phyloP scores from a whole-genome alignment of 1,284 basidiomycete species.

The Polyporus tsugae region DNA sequence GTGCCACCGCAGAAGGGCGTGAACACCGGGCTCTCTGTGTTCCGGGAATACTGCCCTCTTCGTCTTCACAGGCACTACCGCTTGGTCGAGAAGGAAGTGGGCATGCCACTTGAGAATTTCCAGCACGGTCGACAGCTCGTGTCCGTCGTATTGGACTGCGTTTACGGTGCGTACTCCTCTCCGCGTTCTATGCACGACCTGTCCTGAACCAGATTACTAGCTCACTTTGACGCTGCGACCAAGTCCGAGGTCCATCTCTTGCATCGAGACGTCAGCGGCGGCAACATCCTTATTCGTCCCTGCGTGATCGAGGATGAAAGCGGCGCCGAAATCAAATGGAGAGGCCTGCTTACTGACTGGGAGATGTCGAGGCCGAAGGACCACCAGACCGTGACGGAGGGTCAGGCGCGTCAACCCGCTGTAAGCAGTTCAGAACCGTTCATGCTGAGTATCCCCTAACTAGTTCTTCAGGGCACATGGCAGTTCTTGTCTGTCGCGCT shows the following conservation, averaged over 20 bases:
- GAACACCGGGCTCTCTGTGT: neutral
- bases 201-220: neutral
- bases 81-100: constrained; percentile 32
- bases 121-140: neutral
- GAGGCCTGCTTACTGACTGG: constrained; percentile 23
- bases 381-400: no score
- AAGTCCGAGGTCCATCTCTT: neutral
- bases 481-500: constrained; percentile 15
- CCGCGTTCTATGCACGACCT: neutral
- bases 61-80: constrained; percentile 18
- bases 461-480: constrained; percentile 11
- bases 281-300: constrained; percentile 22
- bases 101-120: constrained; percentile 25
- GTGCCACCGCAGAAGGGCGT: neutral
- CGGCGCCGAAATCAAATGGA: neutral
- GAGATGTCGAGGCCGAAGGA: constrained; percentile 16
- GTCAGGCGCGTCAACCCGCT: constrained; percentile 10
- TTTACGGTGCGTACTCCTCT: constrained; percentile 10
- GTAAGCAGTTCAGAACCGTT: neutral
- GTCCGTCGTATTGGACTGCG: constrained; percentile 1
- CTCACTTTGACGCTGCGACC: constrained; percentile 6
- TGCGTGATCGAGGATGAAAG: neutral
- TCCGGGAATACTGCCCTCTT: neutral
- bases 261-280: constrained; percentile 24
- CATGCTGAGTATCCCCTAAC: neutral